A percentile compares a stretch with the other conserved stretches of the same genome.
These are phyloP conservation scores for Eremothecium gossypii DNA, from an alignment of 1,139 yeast species.

Conservation along the genomic window DNA sequence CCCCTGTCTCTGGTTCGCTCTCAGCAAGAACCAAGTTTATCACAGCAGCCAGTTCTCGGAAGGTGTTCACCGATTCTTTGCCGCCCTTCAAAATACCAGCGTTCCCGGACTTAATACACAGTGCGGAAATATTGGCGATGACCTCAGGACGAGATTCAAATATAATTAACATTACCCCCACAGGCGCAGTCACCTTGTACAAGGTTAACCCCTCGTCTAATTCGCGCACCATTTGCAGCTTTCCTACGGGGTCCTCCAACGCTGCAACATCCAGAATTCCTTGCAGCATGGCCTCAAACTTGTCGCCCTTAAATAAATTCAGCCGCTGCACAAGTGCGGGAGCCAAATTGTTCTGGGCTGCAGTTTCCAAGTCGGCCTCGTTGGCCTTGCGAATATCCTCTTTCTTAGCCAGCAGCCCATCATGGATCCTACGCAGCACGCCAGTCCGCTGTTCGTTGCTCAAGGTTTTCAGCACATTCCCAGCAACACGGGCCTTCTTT, in stretches of 20 bases:
- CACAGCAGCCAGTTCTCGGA: slow-evolving; percentile 68
- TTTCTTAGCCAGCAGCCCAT: slow-evolving; percentile 50
- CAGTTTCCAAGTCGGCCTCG: slow-evolving; percentile 61
- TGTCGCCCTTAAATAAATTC: slow-evolving; percentile 72
- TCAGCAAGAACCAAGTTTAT: slow-evolving; percentile 49
- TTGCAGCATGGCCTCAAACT: slow-evolving; percentile 87
- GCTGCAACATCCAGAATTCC: slow-evolving; percentile 88
- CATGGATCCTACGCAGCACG: slow-evolving; percentile 66
- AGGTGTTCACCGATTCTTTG: slow-evolving; percentile 79
- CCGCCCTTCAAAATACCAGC: slow-evolving; percentile 98
- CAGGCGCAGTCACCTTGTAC: slow-evolving; percentile 81
- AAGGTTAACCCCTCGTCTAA: slow-evolving; percentile 81
- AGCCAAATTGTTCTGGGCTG: slow-evolving; percentile 49
- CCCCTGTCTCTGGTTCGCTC: slow-evolving; percentile 41
- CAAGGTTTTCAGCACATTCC: slow-evolving; percentile 69
- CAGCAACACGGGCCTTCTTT: slow-evolving; percentile 64
- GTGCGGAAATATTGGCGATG: slow-evolving; percentile 91
- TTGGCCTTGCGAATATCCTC: slow-evolving; percentile 64
- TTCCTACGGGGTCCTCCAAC: slow-evolving; percentile 85
- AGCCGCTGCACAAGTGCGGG: slow-evolving; percentile 70
- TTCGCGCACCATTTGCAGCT: slow-evolving; percentile 67
- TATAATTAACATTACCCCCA: slow-evolving; percentile 85
- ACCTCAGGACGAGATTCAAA: slow-evolving; percentile 98
- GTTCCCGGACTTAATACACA: slow-evolving; percentile 91
- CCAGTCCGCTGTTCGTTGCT: slow-evolving; percentile 61